Evolutionary conservation across 805 yeast species (phyloP).

Genomic region (Starmera amethionina): DNA sequence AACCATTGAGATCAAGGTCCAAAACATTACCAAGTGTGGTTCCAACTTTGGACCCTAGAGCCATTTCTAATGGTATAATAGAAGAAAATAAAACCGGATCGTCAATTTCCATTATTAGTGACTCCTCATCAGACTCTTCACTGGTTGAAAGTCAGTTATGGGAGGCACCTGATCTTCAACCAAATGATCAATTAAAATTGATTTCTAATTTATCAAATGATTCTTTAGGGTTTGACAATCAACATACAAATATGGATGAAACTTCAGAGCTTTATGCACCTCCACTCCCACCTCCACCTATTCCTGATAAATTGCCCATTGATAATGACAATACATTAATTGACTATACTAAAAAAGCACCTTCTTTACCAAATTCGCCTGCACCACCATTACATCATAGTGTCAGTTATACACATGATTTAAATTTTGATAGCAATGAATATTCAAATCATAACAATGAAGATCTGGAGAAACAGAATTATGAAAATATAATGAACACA

Average conservation of each 20-base stretch:
- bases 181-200: conserved; percentile 27
- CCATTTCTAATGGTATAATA: too few species aligned
- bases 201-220: conserved; percentile 15
- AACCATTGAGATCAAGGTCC: conserved; percentile 20
- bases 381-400: not conserved
- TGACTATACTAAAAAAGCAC: not conserved
- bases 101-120: not conserved
- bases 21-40: conserved; percentile 17
- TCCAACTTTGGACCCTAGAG: too few species aligned
- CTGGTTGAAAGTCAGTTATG: conserved; percentile 21
- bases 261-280: conserved; percentile 4
- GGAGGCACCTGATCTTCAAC: conserved; percentile 29
- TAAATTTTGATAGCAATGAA: not conserved
- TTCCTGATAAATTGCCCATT: not conserved
- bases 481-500: not conserved
- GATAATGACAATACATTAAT: not conserved
- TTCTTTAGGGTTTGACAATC: not conserved
- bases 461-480: not conserved
- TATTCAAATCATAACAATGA: not conserved
- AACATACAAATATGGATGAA: conserved; percentile 1
- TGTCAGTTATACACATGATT: conserved; percentile 1
- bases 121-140: conserved; percentile 8
- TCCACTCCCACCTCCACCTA: conserved; percentile 6
- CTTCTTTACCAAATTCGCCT: not conserved
- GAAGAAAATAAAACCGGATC: too few species aligned